Base-by-base conservation (phyloP, 2,329 filamentous ascomycete genomes). In the Claviceps africana region DNA sequence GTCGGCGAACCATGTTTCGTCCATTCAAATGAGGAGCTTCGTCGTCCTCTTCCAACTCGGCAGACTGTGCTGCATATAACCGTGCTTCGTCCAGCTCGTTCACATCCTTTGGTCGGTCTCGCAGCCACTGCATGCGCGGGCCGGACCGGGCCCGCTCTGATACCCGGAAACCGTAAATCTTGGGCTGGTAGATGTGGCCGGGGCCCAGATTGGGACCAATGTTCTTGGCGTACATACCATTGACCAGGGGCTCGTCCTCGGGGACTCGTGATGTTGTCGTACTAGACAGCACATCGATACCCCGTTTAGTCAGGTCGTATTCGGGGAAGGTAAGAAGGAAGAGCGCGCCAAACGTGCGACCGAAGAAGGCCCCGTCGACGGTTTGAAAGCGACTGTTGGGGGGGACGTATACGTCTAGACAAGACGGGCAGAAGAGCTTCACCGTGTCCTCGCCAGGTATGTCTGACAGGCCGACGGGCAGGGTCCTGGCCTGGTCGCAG, bases 271-370 rank as follows among this genome's bases (percentile, higher is more conserved):
- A 63, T 50, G 59, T 61, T 48, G 59, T 61, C 28, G 58, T 56
- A 57, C 59, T 60, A 56, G 68, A 67, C 52, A 85, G 70, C n/a
- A 77, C 71, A 48, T 84, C 78, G 51, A 75, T 72, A 53, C 83
- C 83, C 60, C 82, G 81, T 62, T 85, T 83, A 33, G 83, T 83
- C 54, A 97, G 81, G 60, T 96, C 89, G 64, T 96, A 86, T 65
- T 98, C 93, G 37, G 93, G 91, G 68, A 97, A 98, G 40, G 91
- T 98, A 75, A 98, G 91, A 66, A 98, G 88, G 73, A 98, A 98
- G 54, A 98, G 81, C 46, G 89, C 89, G 56, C 90, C 90, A 67
- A 98, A 98, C 0, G 93, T 98, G 51, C 93, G 91, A 47, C 93
- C 93, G 64, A 98, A 98, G 73, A 97, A 98, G 47, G 93, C 93